These are phyloP conservation scores for Serpula lacrymans DNA, from an alignment of 768 basidiomycete species.

Conservation along the genomic window DNA sequence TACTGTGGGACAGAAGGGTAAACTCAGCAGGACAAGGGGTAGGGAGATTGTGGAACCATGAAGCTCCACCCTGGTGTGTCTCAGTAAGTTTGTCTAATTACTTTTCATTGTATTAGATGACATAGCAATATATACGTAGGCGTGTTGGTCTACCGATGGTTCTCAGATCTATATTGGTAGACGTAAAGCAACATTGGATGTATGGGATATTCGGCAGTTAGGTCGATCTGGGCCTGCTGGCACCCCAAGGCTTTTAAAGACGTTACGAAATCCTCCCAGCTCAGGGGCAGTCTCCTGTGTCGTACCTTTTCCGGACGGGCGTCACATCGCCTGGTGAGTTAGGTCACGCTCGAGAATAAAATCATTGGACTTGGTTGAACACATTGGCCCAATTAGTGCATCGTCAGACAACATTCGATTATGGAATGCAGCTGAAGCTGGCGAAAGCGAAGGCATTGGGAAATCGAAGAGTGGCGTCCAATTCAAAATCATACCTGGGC, in stretches of 20 bases:
- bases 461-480: conserved; percentile 68
- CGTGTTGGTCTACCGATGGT: conserved; percentile 91
- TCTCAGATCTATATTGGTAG: conserved; percentile 87
- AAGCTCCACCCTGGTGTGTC: conserved; percentile 94
- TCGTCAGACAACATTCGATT: conserved; percentile 90
- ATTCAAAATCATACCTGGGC: conserved; percentile 94
- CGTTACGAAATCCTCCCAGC: conserved; percentile 79
- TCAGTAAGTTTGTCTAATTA: conserved; percentile 55
- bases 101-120: conserved; percentile 4
- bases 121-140: conserved; percentile 43
- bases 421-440: conserved; percentile 86
- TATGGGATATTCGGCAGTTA: conserved; percentile 89
- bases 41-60: conserved; percentile 83
- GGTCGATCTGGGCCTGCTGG: conserved; percentile 58
- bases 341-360: conserved; percentile 8
- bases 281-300: conserved; percentile 93
- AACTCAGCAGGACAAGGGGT: conserved; percentile 65
- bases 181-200: conserved; percentile 85
- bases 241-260: conserved; percentile 78
- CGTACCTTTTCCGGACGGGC: conserved; percentile 86
- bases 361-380: conserved; percentile 5
- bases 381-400: conserved; percentile 49
- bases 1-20: conserved; percentile 86
- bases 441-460: conserved; percentile 59
- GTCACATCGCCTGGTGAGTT: conserved; percentile 84